Evolutionary conservation across 805 yeast genomes (phyloP), one percentile per base, ranked within the genome.

Genomic region (Alloascoidea africana): DNA sequence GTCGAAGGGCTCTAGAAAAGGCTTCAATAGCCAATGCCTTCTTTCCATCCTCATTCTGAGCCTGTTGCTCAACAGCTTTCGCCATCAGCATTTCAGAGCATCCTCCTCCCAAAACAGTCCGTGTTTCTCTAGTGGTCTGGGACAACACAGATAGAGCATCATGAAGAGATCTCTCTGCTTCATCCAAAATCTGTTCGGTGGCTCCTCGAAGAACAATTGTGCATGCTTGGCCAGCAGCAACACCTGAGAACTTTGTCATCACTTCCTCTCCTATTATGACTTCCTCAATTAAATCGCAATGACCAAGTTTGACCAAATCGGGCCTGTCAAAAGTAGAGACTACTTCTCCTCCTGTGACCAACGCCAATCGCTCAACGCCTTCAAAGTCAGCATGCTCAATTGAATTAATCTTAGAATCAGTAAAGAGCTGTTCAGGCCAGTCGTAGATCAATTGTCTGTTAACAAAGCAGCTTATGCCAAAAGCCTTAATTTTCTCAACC

Each of bases 321-420:
- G 97, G 95, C 47, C 77, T 68, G 54, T 91, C 99, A 55, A 91
- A 91, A 2, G 97, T 89, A 4, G 97, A 86, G 2, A 78, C 95
- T 38, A 91, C 96, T 65, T 91, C 97, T 54, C 96, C 98, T 38
- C 98, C 98, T 8, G 97, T 87, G 19, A 86, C 98, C 32, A 89
- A 66, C 2, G 98, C 95, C 47, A 91, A 70, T 55, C 97, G 76
- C 65, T 91, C 98, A 39, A 91, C 84, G 52, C 97, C 99, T 52
- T 84, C 97, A 50, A 91, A 91, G 59, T 91, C 98, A 13, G 98
- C 97, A 55, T 91, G 98, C 59, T 91, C 98, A 45, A 91, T 85
- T 16, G 96, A 76, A 58, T 84, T 87, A 50, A 91, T 82, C 39
- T 76, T 74, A 33, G 85, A 60, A 48, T 89, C 98, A 4, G 94